Conservation (phyloP, 176 grass and related monocot genomes). For the Ensete glaucum region DNA sequence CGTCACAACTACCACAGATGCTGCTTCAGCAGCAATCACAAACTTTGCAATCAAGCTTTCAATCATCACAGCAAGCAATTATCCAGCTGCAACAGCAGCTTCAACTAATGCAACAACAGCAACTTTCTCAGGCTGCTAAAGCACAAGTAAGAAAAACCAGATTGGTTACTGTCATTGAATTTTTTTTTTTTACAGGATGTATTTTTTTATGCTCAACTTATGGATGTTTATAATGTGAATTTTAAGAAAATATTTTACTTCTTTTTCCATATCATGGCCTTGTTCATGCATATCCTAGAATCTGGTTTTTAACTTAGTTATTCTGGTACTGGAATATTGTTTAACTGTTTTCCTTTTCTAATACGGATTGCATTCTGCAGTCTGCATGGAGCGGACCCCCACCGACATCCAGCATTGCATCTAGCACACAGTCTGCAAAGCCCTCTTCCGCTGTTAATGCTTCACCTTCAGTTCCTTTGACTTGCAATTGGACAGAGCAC, state of each 20-base stretch:
- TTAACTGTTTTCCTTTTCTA: too few species aligned
- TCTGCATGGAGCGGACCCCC: conserved; percentile 27
- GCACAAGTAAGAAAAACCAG: conserved; percentile 43
- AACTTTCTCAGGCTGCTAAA: conserved; percentile 37
- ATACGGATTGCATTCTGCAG: conserved; percentile 14
- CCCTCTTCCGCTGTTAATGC: conserved; percentile 28
- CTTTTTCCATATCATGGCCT: too few species aligned
- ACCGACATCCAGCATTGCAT: conserved; percentile 36
- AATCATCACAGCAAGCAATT: conserved; percentile 94
- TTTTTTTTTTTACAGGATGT: background rate
- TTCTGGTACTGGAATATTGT: too few species aligned
- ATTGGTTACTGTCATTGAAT: background rate
- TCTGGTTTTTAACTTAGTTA: too few species aligned
- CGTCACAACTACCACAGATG: conserved; percentile 75
- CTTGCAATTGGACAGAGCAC: conserved; percentile 94
- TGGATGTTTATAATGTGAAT: background rate
- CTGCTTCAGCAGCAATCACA: conserved; percentile 86
- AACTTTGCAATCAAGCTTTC: conserved; percentile 87
- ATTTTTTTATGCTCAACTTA: background rate
- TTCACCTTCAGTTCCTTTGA: conserved; percentile 56
- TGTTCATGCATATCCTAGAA: too few species aligned
- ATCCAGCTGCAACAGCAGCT: conserved; percentile 93
- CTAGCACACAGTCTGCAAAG: conserved; percentile 41
- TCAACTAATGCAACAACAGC: conserved; percentile 75
- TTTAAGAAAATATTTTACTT: too few species aligned